These are phyloP conservation scores for Sporisorium reilianum DNA, from an alignment of 1,284 basidiomycete species.

Conservation along the genomic window DNA sequence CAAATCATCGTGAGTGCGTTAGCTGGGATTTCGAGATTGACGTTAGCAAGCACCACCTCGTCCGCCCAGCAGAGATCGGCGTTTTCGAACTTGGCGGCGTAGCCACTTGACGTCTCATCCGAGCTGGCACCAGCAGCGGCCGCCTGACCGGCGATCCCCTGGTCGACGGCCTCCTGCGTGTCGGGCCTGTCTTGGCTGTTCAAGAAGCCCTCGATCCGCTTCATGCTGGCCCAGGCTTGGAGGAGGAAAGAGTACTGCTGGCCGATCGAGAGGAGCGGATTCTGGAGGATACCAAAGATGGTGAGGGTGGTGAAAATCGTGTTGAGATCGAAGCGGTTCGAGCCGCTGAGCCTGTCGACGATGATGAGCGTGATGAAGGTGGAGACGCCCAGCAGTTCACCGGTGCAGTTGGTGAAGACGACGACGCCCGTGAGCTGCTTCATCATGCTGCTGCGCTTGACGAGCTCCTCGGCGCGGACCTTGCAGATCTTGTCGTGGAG, in stretches of 20 bases:
- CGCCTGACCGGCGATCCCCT: conserved; percentile 7
- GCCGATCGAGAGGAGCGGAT: conserved; percentile 53
- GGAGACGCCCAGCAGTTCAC: conserved; percentile 39
- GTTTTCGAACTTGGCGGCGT: conserved; percentile 40
- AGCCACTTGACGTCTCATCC: not conserved
- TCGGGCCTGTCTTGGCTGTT: conserved; percentile 34
- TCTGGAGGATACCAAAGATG: conserved; percentile 49
- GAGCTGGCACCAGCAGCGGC: not conserved
- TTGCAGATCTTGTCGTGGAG: conserved; percentile 45
- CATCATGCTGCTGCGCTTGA: conserved; percentile 9
- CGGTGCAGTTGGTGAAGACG: conserved; percentile 32
- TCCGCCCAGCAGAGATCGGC: conserved; percentile 45
- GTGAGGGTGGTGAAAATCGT: conserved; percentile 61
- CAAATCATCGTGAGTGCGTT: conserved; percentile 58
- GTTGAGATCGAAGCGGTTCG: conserved; percentile 51
- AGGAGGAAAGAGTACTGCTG: conserved; percentile 56
- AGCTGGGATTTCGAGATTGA: conserved; percentile 47
- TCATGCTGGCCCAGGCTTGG: conserved; percentile 53
- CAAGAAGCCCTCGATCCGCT: conserved; percentile 56
- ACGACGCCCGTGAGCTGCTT: conserved; percentile 45
- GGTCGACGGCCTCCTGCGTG: conserved; percentile 14
- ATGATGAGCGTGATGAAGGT: conserved; percentile 52
- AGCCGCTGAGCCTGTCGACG: conserved; percentile 38
- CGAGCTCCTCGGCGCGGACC: conserved; percentile 49
- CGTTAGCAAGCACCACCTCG: conserved; percentile 24